Percentiles rank a stretch among this genome's conserved stretches.
These are phyloP conservation scores for Keithomyces neogunnii DNA, from an alignment of 2,329 filamentous ascomycete species.

Conservation along the genomic window DNA sequence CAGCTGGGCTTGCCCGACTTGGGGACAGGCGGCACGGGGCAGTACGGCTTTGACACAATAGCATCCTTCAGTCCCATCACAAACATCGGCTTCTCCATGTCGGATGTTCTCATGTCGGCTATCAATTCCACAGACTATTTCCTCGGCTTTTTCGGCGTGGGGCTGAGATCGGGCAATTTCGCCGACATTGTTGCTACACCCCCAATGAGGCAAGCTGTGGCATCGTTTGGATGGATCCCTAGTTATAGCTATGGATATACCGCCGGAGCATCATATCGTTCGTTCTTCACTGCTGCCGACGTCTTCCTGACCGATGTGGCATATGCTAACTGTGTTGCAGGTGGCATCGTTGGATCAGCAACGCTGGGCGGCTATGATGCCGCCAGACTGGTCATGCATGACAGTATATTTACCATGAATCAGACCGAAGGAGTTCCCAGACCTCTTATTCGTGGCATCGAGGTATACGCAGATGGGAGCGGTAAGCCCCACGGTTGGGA, in stretches of 20 bases:
- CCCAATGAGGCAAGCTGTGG: constrained; percentile 48
- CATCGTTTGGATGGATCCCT: constrained; percentile 51
- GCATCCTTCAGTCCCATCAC: constrained; percentile 30
- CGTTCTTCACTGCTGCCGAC: constrained; percentile 13
- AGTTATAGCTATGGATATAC: constrained; percentile 71
- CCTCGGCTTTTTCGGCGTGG: constrained; percentile 47
- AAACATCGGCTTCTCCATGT: constrained; percentile 30
- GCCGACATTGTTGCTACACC: constrained; percentile 38
- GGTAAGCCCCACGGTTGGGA: constrained; percentile 29
- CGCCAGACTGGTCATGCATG: constrained; percentile 52
- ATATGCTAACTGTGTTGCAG: constrained; percentile 12
- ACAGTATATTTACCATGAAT: constrained; percentile 49
- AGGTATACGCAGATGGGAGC: constrained; percentile 25
- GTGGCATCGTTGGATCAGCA: constrained; percentile 43
- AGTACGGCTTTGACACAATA: constrained; percentile 51
- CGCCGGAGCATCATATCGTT: constrained; percentile 65
- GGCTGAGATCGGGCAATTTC: constrained; percentile 46
- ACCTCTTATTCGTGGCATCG: constrained; percentile 51
- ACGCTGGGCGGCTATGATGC: constrained; percentile 65
- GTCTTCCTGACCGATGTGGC: background rate
- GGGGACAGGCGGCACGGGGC: constrained; percentile 51
- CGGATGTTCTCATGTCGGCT: constrained; percentile 38
- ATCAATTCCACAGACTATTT: constrained; percentile 49
- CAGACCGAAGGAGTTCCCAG: constrained; percentile 47
- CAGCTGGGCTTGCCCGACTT: constrained; percentile 51